A percentile compares a stretch with the other conserved stretches of the same genome.
These are phyloP conservation scores for Aureobasidium namibiae DNA, from an alignment of 2,329 filamentous ascomycete species.

Conservation along the genomic window DNA sequence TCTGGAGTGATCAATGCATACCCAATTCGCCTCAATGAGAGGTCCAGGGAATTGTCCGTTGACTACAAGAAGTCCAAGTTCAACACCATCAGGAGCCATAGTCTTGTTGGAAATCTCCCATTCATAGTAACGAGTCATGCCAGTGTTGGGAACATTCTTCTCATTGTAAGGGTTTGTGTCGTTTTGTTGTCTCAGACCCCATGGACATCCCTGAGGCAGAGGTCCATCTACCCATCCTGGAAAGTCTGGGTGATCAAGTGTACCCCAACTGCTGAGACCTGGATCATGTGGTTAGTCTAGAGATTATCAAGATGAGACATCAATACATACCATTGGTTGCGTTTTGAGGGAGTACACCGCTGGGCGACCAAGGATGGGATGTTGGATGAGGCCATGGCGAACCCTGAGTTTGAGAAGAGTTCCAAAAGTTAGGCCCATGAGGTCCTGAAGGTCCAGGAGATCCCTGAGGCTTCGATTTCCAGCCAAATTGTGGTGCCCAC, in stretches of 20 bases:
- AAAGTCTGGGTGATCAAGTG: not conserved
- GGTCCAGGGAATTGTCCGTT: constrained; percentile 28
- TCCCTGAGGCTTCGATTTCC: not conserved
- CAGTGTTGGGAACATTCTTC: constrained; percentile 14
- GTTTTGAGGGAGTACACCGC: not conserved
- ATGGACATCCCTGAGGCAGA: constrained; percentile 15
- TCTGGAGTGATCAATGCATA: not conserved
- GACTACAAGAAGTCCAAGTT: constrained; percentile 19
- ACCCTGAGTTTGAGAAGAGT: not conserved
- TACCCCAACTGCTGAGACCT: constrained; percentile 11
- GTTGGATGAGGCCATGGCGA: not conserved
- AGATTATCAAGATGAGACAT: not conserved
- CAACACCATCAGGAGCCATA: constrained; percentile 17
- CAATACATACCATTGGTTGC: constrained; percentile 1
- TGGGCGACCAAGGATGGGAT: not conserved
- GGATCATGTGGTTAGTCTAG: not conserved
- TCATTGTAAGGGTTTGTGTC: constrained; percentile 15
- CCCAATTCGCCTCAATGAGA: constrained; percentile 27
- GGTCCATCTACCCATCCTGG: constrained; percentile 12
- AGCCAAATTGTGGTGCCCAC: not conserved
- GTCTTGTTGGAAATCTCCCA: constrained; percentile 14
- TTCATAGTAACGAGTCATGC: constrained; percentile 16
- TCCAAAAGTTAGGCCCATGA: not conserved
- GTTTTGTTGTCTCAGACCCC: constrained; percentile 10
- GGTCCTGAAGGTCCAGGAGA: not conserved